Evolutionary conservation across 2,329 filamentous ascomycete genomes (phyloP).

Genomic region (Coleophoma eucalyptorum): DNA sequence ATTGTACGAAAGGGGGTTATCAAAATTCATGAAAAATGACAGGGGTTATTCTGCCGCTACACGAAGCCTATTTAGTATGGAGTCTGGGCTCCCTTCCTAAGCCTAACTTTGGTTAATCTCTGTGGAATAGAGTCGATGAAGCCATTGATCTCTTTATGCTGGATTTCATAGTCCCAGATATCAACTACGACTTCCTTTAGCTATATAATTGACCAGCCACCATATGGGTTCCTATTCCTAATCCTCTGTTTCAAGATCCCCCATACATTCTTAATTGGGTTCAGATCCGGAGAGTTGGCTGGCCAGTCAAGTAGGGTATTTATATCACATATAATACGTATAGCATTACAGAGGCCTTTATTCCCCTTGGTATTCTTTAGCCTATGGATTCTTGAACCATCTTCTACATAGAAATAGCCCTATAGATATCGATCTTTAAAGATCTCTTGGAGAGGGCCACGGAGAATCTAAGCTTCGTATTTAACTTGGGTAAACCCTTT

Average conservation of each 20-base stretch:
- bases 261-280: conserved; percentile 11
- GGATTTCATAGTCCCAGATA: conserved; percentile 13
- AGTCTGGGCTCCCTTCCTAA: too few species aligned
- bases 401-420: conserved; percentile 8
- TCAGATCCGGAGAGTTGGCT: conserved; percentile 4
- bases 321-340: conserved; percentile 8
- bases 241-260: conserved; percentile 9
- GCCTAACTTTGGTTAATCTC: conserved; percentile 6
- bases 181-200: conserved; percentile 7
- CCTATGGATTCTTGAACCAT: conserved; percentile 6
- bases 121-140: conserved; percentile 8
- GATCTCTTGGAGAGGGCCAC: background rate
- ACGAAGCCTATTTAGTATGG: too few species aligned
- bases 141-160: conserved; percentile 9
- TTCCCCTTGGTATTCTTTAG: conserved; percentile 9
- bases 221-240: conserved; percentile 6
- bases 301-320: conserved; percentile 4
- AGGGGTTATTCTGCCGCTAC: too few species aligned
- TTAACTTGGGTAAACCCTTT: conserved; percentile 14
- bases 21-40: too few species aligned
- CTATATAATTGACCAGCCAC: conserved; percentile 5
- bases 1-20: too few species aligned
- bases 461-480: conserved; percentile 8
- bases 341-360: conserved; percentile 7
- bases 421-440: conserved; percentile 10